A percentile compares a stretch with the other conserved stretches of the same genome.
phyloP scores from a whole-genome alignment of 2,329 filamentous ascomycete genomes.

The Didymosphaeria variabile region DNA sequence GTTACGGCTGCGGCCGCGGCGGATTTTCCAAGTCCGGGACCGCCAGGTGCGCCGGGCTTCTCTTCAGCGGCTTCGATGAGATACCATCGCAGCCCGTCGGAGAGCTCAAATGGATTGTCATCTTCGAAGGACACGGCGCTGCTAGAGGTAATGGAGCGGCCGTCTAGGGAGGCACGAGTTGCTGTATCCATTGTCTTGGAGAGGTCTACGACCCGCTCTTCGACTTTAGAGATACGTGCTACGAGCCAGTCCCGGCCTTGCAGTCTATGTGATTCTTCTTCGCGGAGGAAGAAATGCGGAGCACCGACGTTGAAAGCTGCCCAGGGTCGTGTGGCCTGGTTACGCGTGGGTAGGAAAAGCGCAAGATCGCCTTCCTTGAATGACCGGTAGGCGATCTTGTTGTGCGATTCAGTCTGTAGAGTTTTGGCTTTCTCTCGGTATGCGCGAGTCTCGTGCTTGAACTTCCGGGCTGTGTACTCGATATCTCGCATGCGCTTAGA shows the following conservation, averaged over 20 bases:
- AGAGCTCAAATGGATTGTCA: constrained; percentile 96
- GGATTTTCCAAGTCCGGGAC: constrained; percentile 88
- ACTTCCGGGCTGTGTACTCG: constrained; percentile 91
- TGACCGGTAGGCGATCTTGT: constrained; percentile 94
- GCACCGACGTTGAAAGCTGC: constrained; percentile 98
- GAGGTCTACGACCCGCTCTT: constrained; percentile 92
- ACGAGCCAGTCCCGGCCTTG: constrained; percentile 93
- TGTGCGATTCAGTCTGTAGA: constrained; percentile 84
- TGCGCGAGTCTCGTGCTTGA: constrained; percentile 84
- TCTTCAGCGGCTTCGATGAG: constrained; percentile 93
- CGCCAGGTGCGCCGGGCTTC: constrained; percentile 87
- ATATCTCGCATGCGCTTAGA: constrained; percentile 92
- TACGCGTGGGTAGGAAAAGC: constrained; percentile 91
- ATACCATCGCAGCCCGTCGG: constrained; percentile 95
- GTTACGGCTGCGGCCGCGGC: constrained; percentile 86
- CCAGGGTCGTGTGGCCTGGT: constrained; percentile 94
- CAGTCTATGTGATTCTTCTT: constrained; percentile 88
- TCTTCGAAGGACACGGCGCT: constrained; percentile 71
- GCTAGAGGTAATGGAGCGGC: constrained; percentile 61
- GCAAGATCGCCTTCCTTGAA: constrained; percentile 98
- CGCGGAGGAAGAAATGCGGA: constrained; percentile 94
- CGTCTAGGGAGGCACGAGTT: constrained; percentile 54
- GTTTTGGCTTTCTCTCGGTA: constrained; percentile 88
- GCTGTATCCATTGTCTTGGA: constrained; percentile 74
- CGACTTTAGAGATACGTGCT: constrained; percentile 87